Evolutionary conservation across 495 filamentous ascomycete genomes (phyloP), one percentile per base, ranked within the genome.

Genomic region (Penicillium psychrofluorescens): DNA sequence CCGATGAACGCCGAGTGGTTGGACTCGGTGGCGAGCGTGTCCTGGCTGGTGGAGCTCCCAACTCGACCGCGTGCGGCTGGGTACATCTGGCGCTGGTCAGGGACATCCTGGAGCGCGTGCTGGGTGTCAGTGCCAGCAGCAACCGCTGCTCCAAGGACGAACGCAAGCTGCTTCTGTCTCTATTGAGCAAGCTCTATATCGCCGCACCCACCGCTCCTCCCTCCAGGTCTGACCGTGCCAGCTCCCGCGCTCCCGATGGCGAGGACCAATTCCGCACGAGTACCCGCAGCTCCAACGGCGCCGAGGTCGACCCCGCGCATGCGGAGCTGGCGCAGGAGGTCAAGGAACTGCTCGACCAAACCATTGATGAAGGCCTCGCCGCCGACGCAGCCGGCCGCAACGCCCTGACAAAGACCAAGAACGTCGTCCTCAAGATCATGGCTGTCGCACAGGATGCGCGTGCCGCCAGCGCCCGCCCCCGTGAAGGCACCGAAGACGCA

Each of bases 1-100:
- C 92, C 4, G 92, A 98, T 63, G 88, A 90, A 43, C 75, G 94
- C 13, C 85, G 90, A 55, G 85, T 90, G 42, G 83, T 92, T 40
- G 77, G 82, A 1, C 75, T 87, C 9, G 81, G 77, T 1, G 69
- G 78, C 32, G 72, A 81, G 35, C 68, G 71, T 30, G 55, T 74
- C 9, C 53, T 73, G 11, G 51, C 58, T 4, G 78, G 80, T 8
- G 80, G 74, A 22, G 63, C 81, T 29, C 76, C 75, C 54, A 77
- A 73, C 46, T 64, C 63, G 45, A 64, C 37, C 36, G 66, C 62
- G 6, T 69, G 68, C 68, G 50, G 72, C 68, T 85, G 83, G 63
- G 82, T 78, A 4, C 61, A 65, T 40, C 43, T 67, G 7, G 59
- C 59, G 0, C 41, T 70, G 22, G 60, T 63, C 11, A 64, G 56